A percentile compares a stretch with the other conserved stretches of the same genome.
phyloP scores from a whole-genome alignment of 2,329 filamentous ascomycete species.

The Fusarium scirpi region DNA sequence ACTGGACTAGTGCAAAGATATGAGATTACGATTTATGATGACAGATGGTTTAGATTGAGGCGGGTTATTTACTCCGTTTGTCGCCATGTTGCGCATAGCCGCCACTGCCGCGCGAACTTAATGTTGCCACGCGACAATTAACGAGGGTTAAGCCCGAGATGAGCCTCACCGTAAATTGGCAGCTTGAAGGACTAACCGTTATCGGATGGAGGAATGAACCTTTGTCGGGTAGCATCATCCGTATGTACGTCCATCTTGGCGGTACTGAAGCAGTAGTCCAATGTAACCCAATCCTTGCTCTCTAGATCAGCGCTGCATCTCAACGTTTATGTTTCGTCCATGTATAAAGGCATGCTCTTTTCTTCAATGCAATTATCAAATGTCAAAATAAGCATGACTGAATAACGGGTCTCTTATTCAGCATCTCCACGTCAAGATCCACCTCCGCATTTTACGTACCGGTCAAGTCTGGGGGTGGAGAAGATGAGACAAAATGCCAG shows the following conservation, averaged over 20 bases:
- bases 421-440: background rate
- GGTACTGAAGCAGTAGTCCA: background rate
- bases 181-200: background rate
- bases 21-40: background rate
- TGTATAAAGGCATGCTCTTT: background rate
- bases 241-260: background rate
- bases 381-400: background rate
- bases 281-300: background rate
- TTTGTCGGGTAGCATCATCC: background rate
- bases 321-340: background rate
- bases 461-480: background rate
- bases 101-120: background rate
- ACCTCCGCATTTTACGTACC: background rate
- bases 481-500: background rate
- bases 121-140: background rate
- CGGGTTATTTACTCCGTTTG: background rate
- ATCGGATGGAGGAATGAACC: background rate
- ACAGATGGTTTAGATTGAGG: background rate
- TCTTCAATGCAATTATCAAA: fast-evolving
- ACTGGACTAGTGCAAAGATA: background rate
- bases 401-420: background rate
- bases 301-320: background rate
- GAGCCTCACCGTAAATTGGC: background rate
- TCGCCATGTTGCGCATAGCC: background rate
- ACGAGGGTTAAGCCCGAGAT: background rate